These are phyloP conservation scores for Chimonanthus praecox DNA, from an alignment of 164 flowering plant species.

Conservation along the genomic window DNA sequence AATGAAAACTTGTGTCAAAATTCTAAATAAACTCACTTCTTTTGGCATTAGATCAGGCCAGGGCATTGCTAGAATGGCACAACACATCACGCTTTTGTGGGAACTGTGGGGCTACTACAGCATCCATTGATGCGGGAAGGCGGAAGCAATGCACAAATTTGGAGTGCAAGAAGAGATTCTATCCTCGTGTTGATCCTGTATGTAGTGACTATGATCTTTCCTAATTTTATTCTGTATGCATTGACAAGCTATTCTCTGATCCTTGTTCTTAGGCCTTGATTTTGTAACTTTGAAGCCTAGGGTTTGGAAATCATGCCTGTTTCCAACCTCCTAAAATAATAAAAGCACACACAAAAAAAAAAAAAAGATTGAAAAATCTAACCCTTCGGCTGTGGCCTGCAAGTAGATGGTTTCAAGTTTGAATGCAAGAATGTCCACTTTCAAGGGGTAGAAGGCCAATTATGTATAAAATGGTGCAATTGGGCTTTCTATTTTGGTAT, in stretches of 20 bases:
- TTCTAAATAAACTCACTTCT: not conserved
- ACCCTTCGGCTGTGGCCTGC: not conserved
- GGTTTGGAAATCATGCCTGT: not conserved
- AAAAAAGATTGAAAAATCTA: not conserved
- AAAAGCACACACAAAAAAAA: not conserved
- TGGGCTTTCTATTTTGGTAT: not conserved
- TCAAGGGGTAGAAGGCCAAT: not conserved
- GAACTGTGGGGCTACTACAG: slow-evolving; percentile 60
- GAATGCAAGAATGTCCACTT: not conserved
- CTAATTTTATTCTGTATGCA: not conserved
- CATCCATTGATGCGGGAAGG: slow-evolving; percentile 79
- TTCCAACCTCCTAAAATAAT: no score
- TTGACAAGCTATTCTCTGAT: not conserved
- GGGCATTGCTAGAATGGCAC: slow-evolving; percentile 93
- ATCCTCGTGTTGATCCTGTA: slow-evolving; percentile 98
- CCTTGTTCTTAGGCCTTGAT: not conserved
- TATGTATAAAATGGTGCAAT: not conserved
- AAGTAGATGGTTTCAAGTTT: not conserved
- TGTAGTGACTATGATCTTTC: not conserved
- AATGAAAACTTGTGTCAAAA: not conserved
- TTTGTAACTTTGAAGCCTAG: not conserved
- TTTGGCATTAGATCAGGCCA: slow-evolving; percentile 50
- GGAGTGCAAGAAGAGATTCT: slow-evolving; percentile 65
- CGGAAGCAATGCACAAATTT: slow-evolving; percentile 76
- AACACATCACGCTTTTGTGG: slow-evolving; percentile 71